Evolutionary conservation across 176 grass and related monocot species (phyloP), one percentile per base, ranked within the genome.

Genomic region (Triticum monococcum): DNA sequence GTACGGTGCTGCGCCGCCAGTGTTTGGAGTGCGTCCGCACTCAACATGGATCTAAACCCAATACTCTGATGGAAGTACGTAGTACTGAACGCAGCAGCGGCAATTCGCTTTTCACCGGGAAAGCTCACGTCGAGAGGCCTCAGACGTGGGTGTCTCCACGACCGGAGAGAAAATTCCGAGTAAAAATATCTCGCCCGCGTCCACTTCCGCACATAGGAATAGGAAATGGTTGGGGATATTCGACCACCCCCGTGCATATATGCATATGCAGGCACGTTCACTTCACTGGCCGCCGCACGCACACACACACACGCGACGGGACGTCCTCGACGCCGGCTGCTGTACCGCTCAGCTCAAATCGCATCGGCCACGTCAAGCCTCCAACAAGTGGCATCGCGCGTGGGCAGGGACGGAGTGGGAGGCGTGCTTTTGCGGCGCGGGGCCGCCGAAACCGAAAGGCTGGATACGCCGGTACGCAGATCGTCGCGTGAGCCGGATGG

Each of bases 401-500:
- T 30, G 28, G 28, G 28, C 28, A 30, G 28, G 24, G 82, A n/a
- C 40, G 40, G 28, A 61, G 62, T 24, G 36, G 11, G 43, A n/a
- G n/a, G n/a, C n/a, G n/a, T n/a, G n/a, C n/a, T n/a, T 89, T 85
- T 80, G 82, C 67, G 68, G 88, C 88, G 10, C 40, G 40, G 67
- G 40, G 67, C 40, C 76, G 78, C 36, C 20, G 20, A 37, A 17
- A n/a, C 33, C 45, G 4, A 48, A 48, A 48, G 62, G 50, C 64
- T 30, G 46, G 4, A 48, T 48, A 48, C 46, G 46, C 0, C 1
- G 45, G 45, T 48, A 48, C 45, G 45, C 45, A 48, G 45, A 48
- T 48, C 50, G 64, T 78, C 72, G 24, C 63, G 72, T 33, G 61
- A 16, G 72, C 17, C 79, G 0, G 81, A 64, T 52, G 62, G 28